These are phyloP conservation scores for Xylogone sp. DNA, from an alignment of 2,329 filamentous ascomycete species.

Conservation along the genomic window DNA sequence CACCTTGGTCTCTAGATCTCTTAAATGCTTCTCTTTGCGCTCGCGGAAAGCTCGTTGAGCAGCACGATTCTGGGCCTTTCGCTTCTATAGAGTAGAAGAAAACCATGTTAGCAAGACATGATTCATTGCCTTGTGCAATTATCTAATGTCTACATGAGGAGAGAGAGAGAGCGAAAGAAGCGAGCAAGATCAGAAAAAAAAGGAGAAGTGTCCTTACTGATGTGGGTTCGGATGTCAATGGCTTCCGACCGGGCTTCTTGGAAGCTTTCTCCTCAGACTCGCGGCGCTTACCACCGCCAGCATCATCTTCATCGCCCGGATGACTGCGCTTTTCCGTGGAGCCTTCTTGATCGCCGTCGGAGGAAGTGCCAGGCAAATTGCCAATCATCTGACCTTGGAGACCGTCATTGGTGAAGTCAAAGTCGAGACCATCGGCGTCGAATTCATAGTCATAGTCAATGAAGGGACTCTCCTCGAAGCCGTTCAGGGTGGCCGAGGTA, in stretches of 20 bases:
- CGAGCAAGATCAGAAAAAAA: too few species aligned
- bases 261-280: conserved; percentile 72
- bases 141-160: too few species aligned
- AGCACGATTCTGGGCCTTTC: conserved; percentile 92
- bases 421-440: conserved; percentile 70
- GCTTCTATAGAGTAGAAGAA: conserved; percentile 57
- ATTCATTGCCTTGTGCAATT: not conserved
- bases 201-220: conserved; percentile 62
- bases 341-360: conserved; percentile 40
- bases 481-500: conserved; percentile 41
- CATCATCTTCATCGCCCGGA: conserved; percentile 65
- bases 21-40: conserved; percentile 88
- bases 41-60: conserved; percentile 92
- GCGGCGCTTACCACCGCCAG: conserved; percentile 73
- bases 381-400: conserved; percentile 67
- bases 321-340: conserved; percentile 68
- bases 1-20: conserved; percentile 77
- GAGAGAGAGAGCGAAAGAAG: not conserved
- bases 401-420: conserved; percentile 44
- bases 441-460: conserved; percentile 79
- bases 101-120: not conserved
- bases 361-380: conserved; percentile 56
- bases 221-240: conserved; percentile 89
- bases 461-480: conserved; percentile 73
- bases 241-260: conserved; percentile 96